phyloP scores from a whole-genome alignment of 2,329 filamentous ascomycete species.

The Pestalotiopsis sp. region DNA sequence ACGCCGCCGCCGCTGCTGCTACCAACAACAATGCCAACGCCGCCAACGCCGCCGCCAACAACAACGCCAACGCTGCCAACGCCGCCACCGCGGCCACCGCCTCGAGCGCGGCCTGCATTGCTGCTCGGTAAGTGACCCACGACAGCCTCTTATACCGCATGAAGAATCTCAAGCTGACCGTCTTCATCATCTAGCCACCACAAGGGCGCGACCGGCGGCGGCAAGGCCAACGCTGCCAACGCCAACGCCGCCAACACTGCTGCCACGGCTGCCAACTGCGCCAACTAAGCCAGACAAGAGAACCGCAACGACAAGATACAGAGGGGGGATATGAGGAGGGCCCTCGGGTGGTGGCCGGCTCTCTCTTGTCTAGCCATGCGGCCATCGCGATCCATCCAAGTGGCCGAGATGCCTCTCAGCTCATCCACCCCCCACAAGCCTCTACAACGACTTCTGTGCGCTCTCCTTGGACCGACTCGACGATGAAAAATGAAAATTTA shows the following conservation, averaged over 20 bases:
- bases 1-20: background rate
- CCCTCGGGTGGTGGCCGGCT: too few species aligned
- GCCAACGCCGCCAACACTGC: background rate
- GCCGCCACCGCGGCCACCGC: background rate
- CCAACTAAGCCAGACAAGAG: background rate
- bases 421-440: background rate
- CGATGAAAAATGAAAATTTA: background rate
- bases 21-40: background rate
- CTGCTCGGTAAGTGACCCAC: slow-evolving; percentile 2
- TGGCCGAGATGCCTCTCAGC: background rate
- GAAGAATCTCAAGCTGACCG: background rate
- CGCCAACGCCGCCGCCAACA: background rate
- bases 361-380: too few species aligned
- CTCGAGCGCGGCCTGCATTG: background rate
- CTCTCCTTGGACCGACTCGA: background rate
- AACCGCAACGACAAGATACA: background rate
- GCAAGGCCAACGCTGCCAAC: slow-evolving; percentile 2
- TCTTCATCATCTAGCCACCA: slow-evolving; percentile 1
- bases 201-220: background rate
- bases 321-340: background rate
- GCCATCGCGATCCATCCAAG: too few species aligned
- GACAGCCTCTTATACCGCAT: background rate
- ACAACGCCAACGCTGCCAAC: background rate
- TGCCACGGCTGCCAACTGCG: background rate
- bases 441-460: background rate